Base-by-base conservation (phyloP, 179 eudicot genomes). In the Beta corolliflora region DNA sequence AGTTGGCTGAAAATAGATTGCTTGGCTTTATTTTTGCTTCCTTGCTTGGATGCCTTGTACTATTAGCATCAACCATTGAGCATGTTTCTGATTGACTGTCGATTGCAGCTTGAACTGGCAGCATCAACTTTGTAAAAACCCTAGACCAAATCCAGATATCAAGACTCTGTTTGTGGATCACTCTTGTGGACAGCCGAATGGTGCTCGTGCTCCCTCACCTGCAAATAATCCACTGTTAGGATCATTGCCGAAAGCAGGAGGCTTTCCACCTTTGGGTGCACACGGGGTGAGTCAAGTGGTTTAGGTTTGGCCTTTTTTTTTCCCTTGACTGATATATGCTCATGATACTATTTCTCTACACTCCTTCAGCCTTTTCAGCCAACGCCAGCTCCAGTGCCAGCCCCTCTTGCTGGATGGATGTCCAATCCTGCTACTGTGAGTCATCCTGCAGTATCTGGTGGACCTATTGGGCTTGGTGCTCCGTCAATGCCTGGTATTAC, bases 371-470 rank as follows among this genome's bases (percentile, higher is more conserved):
- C 96, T 29, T 95, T 95, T 79, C 97, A 92, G 87, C 90, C 93
- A 63, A 80, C 91, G 67, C 92, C 92, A 12, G 90, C 90, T 9
- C 81, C 92, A 31, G 89, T 91, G 58, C 92, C 94, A 45, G 86
- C 96, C 60, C 91, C 90, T 4, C 93, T 95, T 81, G 99, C 96
- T 77, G 94, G 98, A 72, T 94, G 99, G 99, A 95, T 95, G 98
- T 84, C 97, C 64, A 94, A 90, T 85, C 90, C 98, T 71, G 84
- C 94, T 23, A 75, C 89, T 63, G 91, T 87, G 48, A 72, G 86
- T 36, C 98, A 95, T 84, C 93, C 92, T 72, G 88, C 96, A n/a
- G 93, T 89, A 82, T 91, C 99, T 79, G 91, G 91, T 81, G 94
- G 98, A 50, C 93, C 94, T 70, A 90, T 92, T 77, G 91, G 93